phyloP scores from a whole-genome alignment of 169 alveolate genomes.

The Pseudocohnilembus persalinus region DNA sequence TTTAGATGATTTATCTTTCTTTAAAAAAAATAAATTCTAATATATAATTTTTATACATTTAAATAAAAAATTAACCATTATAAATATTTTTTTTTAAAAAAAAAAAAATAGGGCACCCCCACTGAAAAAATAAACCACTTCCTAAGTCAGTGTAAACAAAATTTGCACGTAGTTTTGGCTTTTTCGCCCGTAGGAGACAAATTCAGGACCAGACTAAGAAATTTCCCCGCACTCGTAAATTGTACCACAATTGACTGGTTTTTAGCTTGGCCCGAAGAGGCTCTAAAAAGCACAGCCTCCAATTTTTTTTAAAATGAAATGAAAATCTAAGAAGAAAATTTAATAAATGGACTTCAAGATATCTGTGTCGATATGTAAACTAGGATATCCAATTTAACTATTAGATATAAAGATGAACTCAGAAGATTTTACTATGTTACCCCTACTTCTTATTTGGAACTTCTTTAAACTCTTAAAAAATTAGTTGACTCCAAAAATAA shows the following conservation, averaged over 20 bases:
- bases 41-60: too few relatives aligned
- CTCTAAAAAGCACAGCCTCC: constrained; percentile 79
- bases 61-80: not conserved
- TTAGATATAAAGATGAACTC: constrained; percentile 80
- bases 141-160: constrained; percentile 67
- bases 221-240: constrained; percentile 87
- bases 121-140: constrained; percentile 60
- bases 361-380: constrained; percentile 90
- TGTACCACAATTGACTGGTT: constrained; percentile 89
- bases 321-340: constrained; percentile 41
- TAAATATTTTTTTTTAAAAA: not conserved
- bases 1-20: too few relatives aligned
- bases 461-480: constrained; percentile 75
- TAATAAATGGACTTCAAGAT: constrained; percentile 74
- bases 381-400: constrained; percentile 81
- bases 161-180: constrained; percentile 75
- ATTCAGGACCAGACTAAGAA: constrained; percentile 81
- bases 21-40: too few relatives aligned
- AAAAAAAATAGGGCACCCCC: constrained; percentile 18
- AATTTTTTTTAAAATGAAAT: constrained; percentile 53
- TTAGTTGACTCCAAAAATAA: constrained; percentile 54
- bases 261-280: constrained; percentile 89
- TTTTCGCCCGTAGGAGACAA: constrained; percentile 87
- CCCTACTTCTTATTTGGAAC: constrained; percentile 86
- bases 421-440: constrained; percentile 89